These are phyloP conservation scores for Nakazawaea ernobii DNA, from an alignment of 805 yeast species.

Conservation along the genomic window DNA sequence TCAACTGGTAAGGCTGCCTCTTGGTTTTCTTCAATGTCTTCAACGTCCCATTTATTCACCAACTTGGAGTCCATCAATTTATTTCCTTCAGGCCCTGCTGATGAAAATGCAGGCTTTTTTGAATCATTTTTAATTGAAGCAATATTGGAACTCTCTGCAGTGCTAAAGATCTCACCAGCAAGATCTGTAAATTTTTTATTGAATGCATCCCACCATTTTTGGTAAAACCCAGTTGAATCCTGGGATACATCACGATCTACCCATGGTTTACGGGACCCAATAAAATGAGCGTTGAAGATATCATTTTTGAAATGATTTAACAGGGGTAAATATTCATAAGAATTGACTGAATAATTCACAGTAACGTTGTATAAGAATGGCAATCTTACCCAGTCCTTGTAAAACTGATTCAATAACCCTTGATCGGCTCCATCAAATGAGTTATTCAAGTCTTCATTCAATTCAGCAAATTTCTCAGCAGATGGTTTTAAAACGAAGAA, in stretches of 20 bases:
- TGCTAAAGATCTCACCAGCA: constrained; percentile 14
- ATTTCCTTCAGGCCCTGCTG: constrained; percentile 27
- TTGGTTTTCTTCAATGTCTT: constrained; percentile 15
- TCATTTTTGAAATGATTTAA: constrained; percentile 20
- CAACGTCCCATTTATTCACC: constrained; percentile 17
- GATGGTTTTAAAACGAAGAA: constrained; percentile 51
- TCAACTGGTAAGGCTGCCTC: neutral
- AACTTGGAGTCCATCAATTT: constrained; percentile 20
- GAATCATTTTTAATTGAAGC: no score
- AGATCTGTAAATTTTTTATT: constrained; percentile 14
- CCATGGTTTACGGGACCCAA: constrained; percentile 64
- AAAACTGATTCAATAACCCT: constrained; percentile 77
- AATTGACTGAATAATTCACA: constrained; percentile 15
- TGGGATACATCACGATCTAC: constrained; percentile 15
- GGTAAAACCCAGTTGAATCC: constrained; percentile 17
- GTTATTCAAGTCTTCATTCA: constrained; percentile 27
- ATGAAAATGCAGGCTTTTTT: neutral
- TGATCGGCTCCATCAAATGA: constrained; percentile 91
- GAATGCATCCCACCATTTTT: constrained; percentile 26
- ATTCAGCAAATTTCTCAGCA: constrained; percentile 30
- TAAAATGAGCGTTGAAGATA: constrained; percentile 58
- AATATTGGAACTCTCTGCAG: neutral
- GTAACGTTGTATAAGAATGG: constrained; percentile 88
- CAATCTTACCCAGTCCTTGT: constrained; percentile 41
- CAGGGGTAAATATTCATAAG: constrained; percentile 30